A percentile compares a stretch with the other conserved stretches of the same genome.
phyloP scores from a whole-genome alignment of 192 early-diverging fungal species.

The Linnemannia exigua region DNA sequence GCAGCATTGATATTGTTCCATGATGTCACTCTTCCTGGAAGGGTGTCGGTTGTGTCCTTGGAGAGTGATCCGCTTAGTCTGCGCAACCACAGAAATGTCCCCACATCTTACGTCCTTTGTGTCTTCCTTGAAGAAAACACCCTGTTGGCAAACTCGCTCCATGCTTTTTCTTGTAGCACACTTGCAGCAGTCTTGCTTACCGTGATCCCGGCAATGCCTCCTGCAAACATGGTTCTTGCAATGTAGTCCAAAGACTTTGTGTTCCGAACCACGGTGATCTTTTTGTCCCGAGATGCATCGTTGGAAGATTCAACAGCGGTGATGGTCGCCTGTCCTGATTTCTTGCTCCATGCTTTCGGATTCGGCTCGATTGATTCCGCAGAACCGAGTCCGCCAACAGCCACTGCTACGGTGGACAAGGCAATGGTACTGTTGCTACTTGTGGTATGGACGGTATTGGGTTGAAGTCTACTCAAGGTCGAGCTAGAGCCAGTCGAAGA shows the following conservation, averaged over 20 bases:
- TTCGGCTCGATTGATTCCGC: background rate
- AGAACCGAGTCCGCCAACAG: background rate
- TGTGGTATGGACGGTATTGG: slow-evolving; percentile 5
- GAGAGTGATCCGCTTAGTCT: too few relatives aligned
- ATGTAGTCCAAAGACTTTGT: slow-evolving; percentile 63
- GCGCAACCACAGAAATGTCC: too few relatives aligned
- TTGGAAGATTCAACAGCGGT: background rate
- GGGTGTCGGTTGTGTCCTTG: background rate
- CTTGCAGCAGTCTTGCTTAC: slow-evolving; percentile 33
- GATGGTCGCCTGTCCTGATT: background rate
- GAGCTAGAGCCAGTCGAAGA: slow-evolving; percentile 32
- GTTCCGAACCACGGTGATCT: background rate
- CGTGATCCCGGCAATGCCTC: slow-evolving; percentile 65
- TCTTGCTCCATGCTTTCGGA: background rate
- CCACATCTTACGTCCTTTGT: too few relatives aligned
- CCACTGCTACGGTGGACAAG: background rate
- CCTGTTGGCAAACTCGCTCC: background rate
- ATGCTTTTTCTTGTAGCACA: background rate
- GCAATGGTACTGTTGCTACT: background rate
- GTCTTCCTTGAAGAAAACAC: too few relatives aligned
- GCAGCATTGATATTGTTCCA: background rate
- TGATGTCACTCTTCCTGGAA: background rate
- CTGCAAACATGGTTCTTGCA: slow-evolving; percentile 62
- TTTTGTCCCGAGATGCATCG: slow-evolving; percentile 10
- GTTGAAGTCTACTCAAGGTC: slow-evolving; percentile 32